Base-by-base conservation (phyloP, 1,139 yeast species). In the Yarrowia galli region DNA sequence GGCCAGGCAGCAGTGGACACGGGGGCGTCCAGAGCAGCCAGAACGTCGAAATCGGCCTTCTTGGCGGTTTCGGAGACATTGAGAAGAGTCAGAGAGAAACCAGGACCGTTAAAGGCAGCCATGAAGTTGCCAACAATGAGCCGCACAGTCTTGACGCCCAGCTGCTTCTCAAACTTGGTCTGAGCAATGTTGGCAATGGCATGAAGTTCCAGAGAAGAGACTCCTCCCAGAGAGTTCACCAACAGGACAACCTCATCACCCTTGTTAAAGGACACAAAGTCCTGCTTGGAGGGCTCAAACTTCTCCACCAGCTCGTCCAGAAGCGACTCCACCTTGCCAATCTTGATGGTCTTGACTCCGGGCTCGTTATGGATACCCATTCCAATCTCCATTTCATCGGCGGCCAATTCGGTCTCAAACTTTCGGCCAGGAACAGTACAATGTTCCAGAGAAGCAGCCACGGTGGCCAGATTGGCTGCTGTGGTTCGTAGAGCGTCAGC, bases 301-400 rank as follows among this genome's bases (percentile, higher is more conserved):
- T 48, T 61, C 46, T 72, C 72, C n/a, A 77, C 71, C 42, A 77
- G 70, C 69, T 74, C 67, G 18, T 76, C 76, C 43, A 78, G 72
- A 66, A 78, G 70, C 36, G 74, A 71, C 36, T 70, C 67, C 72
- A 92, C 86, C 53, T 96, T 95, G 22, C 85, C 83, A 61, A 89
- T 78, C 72, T 89, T 85, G 66, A 61, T 48, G 23, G 66, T 61
- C 71, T 85, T 82, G 67, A 87, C 86, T 69, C 98, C 98, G 0
- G 97, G 96, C 76, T 93, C 98, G 75, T 93, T 93, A 78, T 93
- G 98, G 71, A 93, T 93, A 65, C 98, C 98, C 87, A 93, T 89
- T 35, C 98, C 98, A 71, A 93, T 83, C 78, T 93, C 98, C 73
- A 89, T 89, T 76, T 91, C 92, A 20, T 81, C 84, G 56, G 80